Base-by-base conservation (phyloP, 192 early-diverging fungal species). In the Backusella circina region DNA sequence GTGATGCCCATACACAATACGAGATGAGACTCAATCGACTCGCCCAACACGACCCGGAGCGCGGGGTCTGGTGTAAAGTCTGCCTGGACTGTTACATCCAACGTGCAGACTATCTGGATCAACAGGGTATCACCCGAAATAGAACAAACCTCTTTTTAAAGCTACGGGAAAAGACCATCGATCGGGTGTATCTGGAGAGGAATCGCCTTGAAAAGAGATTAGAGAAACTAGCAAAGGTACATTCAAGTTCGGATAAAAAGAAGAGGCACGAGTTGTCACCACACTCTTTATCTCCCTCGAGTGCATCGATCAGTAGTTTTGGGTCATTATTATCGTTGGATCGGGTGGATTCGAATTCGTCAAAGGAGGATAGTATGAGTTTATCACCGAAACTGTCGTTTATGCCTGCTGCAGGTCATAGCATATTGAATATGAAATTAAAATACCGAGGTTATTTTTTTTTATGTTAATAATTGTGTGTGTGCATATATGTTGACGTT, bases 191-290 rank as follows among this genome's bases (percentile, higher is more conserved):
- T 61, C 74, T 94, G 41, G 93, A 92, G 70, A 86, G 86, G 2
- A 94, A 92, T 69, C 83, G 91, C 28, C 80, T 92, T 2, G 92
- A 93, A 76, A 90, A 91, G 77, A 86, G 93, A 1, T 79, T 94
- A 28, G 93, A 94, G 80, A 88, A 90, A 71, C 66, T 82, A 12
- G 80, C 80, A 12, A 71, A 54, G 21, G 57, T 80, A n/a, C 79
- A 80, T 30, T 31, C 44, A 12, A 61, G 23, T 28, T 2, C 65
- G n/a, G 72, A 80, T 32, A 57, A 21, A 54, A 41, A 66, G 12
- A 38, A 37, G 33, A 50, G 36, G 1, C 4, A 9, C 37, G 75
- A 76, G 33, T 2, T 61, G 3, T 35, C 68, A 0, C 70, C 37
- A 1, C 23, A 18, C 38, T 41, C 15, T 21, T 37, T 71, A 8